A percentile compares a stretch with the other conserved stretches of the same genome.
Conservation (phyloP, 2,329 filamentous ascomycete genomes). For the Sordariomycetes sp. region DNA sequence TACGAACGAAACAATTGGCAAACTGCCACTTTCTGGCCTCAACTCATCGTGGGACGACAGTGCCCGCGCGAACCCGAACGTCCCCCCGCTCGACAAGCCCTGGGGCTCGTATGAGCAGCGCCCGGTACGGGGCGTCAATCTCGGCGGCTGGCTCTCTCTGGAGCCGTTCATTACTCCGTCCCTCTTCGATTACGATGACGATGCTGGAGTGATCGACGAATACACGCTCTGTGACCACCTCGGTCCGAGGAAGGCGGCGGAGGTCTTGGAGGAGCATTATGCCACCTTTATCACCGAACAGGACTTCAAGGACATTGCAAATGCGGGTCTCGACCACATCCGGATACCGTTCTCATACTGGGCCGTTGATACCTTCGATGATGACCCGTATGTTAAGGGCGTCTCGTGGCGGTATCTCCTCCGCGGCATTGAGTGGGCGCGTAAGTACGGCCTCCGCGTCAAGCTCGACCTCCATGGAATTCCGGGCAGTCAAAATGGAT, state of each 20-base stretch:
- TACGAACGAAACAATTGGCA: slow-evolving; percentile 71
- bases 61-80: slow-evolving; percentile 60
- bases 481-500: slow-evolving; percentile 90
- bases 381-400: slow-evolving; percentile 76
- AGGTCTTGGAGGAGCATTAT: slow-evolving; percentile 80
- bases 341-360: slow-evolving; percentile 93
- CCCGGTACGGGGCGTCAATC: slow-evolving; percentile 79
- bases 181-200: slow-evolving; percentile 58
- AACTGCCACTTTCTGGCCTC: slow-evolving; percentile 82
- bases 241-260: slow-evolving; percentile 47
- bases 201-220: slow-evolving; percentile 67
- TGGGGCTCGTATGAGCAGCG: slow-evolving; percentile 67
- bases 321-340: slow-evolving; percentile 90
- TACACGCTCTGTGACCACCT: slow-evolving; percentile 65
- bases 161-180: slow-evolving; percentile 96
- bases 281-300: slow-evolving; percentile 74
- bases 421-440: slow-evolving; percentile 82
- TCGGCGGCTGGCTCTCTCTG: slow-evolving; percentile 87
- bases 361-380: slow-evolving; percentile 75
- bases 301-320: slow-evolving; percentile 72
- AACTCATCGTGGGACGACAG: slow-evolving; percentile 79
- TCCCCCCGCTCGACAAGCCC: slow-evolving; percentile 59
- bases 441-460: slow-evolving; percentile 81
- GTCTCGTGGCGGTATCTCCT: slow-evolving; percentile 90
- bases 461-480: slow-evolving; percentile 90